Percentiles rank a stretch among this genome's conserved stretches.
Evolutionary conservation across 441 rosid species (phyloP).

Genomic region (Daphne laureola): DNA sequence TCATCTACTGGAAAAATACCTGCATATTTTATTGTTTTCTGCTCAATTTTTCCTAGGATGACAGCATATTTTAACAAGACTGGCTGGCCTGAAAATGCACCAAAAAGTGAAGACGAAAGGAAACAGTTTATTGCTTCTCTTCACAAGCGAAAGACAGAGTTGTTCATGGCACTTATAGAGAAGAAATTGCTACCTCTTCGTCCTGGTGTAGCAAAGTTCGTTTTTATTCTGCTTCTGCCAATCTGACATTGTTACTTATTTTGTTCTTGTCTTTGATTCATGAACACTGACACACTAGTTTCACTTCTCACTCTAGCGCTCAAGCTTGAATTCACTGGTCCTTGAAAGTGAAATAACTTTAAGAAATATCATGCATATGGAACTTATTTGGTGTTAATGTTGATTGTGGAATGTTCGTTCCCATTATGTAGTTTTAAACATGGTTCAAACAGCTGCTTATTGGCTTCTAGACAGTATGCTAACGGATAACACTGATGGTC

Average conservation of each 20-base stretch:
- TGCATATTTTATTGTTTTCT: conserved; percentile 2
- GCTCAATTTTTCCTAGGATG: conserved; percentile 43
- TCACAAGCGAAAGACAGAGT: conserved; percentile 78
- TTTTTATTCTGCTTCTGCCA: conserved; percentile 16
- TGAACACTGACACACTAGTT: background rate
- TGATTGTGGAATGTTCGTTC: too few relatives aligned
- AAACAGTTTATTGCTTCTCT: conserved; percentile 82
- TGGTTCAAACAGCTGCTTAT: too few relatives aligned
- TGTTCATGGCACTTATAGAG: conserved; percentile 90
- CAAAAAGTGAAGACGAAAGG: conserved; percentile 75
- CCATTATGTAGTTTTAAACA: too few relatives aligned
- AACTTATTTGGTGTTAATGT: too few relatives aligned
- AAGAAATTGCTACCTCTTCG: conserved; percentile 84
- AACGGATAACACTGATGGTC: too few relatives aligned
- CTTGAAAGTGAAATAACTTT: too few relatives aligned
- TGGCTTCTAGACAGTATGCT: too few relatives aligned
- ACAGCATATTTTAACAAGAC: conserved; percentile 85
- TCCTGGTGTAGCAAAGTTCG: conserved; percentile 89
- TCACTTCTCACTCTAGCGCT: too few relatives aligned
- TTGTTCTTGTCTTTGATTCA: background rate
- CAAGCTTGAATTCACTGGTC: too few relatives aligned
- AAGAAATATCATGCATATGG: too few relatives aligned
- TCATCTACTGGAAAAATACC: background rate
- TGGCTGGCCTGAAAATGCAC: conserved; percentile 88
- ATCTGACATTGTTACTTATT: conserved; percentile 3